These are phyloP conservation scores for Nicotiana knightiana DNA, from an alignment of 257 asterid species.

Conservation along the genomic window DNA sequence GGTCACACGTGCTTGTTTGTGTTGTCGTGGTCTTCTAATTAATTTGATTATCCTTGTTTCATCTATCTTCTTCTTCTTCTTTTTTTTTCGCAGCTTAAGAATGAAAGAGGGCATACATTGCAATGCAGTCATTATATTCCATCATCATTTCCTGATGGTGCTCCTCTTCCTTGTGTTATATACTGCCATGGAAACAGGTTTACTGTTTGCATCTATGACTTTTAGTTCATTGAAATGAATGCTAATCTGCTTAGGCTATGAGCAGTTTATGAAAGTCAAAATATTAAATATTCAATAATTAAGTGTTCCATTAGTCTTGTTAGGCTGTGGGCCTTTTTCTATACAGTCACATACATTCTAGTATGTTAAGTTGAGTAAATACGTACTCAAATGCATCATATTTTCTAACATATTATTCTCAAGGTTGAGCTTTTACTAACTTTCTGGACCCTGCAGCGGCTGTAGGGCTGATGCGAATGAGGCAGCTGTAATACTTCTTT, in stretches of 20 bases:
- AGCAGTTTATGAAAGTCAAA: background rate
- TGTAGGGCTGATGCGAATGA: conserved; percentile 98
- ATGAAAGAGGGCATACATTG: conserved; percentile 82
- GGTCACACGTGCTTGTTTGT: conserved; percentile 11
- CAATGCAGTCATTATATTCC: conserved; percentile 96
- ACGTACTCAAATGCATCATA: background rate
- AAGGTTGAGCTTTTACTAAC: background rate
- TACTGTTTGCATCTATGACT: conserved; percentile 9
- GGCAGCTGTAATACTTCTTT: conserved; percentile 92
- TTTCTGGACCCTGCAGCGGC: conserved; percentile 58
- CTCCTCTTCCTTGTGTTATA: conserved; percentile 90
- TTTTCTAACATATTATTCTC: background rate
- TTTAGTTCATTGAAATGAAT: background rate
- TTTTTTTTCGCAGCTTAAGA: conserved; percentile 66
- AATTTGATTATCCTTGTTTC: background rate
- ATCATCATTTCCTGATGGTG: conserved; percentile 54
- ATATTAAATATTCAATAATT: background rate
- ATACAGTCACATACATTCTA: background rate
- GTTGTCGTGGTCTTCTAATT: background rate
- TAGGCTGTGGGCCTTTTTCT: background rate
- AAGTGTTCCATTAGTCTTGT: background rate
- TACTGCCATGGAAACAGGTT: conserved; percentile 99
- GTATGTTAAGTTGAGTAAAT: background rate
- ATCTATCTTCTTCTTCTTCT: background rate
- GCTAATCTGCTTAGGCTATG: background rate